phyloP scores from a whole-genome alignment of 163 green algal genomes.

The Chlorella variabilis region DNA sequence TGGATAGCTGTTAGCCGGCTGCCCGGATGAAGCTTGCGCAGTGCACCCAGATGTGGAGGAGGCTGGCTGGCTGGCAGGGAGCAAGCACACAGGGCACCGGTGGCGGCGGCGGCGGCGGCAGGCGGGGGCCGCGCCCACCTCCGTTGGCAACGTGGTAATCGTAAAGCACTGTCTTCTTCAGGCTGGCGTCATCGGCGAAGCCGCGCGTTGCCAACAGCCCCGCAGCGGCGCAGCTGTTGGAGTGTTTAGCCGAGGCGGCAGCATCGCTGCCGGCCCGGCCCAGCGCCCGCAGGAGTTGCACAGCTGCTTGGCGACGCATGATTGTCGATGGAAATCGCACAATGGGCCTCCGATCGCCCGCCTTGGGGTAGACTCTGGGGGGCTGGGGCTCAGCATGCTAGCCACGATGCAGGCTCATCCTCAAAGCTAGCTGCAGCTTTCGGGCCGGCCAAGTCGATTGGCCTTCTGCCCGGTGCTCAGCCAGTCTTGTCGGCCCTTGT shows the following conservation, averaged over 20 bases:
- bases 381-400: background rate
- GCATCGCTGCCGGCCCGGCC: background rate
- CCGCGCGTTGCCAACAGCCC: slow-evolving; percentile 12
- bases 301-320: background rate
- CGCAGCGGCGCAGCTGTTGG: slow-evolving; percentile 7
- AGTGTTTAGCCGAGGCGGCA: background rate
- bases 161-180: slow-evolving; percentile 95
- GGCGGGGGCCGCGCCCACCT: slow-evolving; percentile 51
- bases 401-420: background rate
- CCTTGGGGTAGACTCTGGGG: background rate
- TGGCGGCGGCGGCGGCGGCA: background rate
- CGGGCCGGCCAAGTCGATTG: no score
- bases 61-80: background rate
- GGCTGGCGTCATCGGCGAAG: slow-evolving; percentile 67
- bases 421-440: no score
- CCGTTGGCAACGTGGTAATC: slow-evolving; percentile 94
- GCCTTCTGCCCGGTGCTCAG: no score
- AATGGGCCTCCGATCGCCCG: background rate
- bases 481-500: no score
- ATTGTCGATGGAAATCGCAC: background rate
- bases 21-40: no score
- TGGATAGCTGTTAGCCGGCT: no score
- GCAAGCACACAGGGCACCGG: background rate
- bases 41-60: no score
- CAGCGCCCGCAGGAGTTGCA: background rate